Evolutionary conservation across 345 rosid genomes (phyloP).

Genomic region (Euclidium syriacum): DNA sequence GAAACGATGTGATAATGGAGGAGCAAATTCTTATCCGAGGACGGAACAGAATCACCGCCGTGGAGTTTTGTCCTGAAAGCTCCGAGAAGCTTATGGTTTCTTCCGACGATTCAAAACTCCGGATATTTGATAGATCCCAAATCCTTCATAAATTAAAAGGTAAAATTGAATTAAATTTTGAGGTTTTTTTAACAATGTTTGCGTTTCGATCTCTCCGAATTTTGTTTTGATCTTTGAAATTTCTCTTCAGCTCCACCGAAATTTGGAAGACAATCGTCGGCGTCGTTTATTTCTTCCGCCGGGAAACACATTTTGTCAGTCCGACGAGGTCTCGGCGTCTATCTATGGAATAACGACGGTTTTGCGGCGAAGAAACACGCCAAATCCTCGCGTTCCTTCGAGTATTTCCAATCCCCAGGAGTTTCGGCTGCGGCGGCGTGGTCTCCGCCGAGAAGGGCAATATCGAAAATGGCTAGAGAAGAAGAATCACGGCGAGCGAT

Average conservation of each 20-base stretch:
- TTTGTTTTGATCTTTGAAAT: background rate
- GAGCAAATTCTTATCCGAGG: conserved; percentile 44
- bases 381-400: conserved; percentile 54
- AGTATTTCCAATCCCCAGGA: conserved; percentile 58
- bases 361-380: conserved; percentile 32
- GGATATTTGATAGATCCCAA: conserved; percentile 54
- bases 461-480: background rate
- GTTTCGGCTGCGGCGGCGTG: conserved; percentile 61
- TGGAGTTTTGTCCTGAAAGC: conserved; percentile 56
- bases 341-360: conserved; percentile 59
- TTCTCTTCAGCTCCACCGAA: conserved; percentile 38
- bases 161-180: conserved; percentile 1
- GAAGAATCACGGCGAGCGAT: conserved; percentile 4
- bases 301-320: conserved; percentile 77
- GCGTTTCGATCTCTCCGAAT: background rate
- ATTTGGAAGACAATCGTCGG: conserved; percentile 71
- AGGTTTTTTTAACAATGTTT: background rate
- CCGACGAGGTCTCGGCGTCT: conserved; percentile 67
- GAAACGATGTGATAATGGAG: conserved; percentile 41
- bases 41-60: conserved; percentile 56
- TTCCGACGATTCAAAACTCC: conserved; percentile 71
- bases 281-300: conserved; percentile 55
- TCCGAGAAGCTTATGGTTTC: conserved; percentile 56
- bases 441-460: conserved; percentile 24
- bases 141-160: conserved; percentile 67